These are phyloP conservation scores for Powellomyces hirtus DNA, from an alignment of 192 early-diverging fungal genomes.

Conservation along the genomic window DNA sequence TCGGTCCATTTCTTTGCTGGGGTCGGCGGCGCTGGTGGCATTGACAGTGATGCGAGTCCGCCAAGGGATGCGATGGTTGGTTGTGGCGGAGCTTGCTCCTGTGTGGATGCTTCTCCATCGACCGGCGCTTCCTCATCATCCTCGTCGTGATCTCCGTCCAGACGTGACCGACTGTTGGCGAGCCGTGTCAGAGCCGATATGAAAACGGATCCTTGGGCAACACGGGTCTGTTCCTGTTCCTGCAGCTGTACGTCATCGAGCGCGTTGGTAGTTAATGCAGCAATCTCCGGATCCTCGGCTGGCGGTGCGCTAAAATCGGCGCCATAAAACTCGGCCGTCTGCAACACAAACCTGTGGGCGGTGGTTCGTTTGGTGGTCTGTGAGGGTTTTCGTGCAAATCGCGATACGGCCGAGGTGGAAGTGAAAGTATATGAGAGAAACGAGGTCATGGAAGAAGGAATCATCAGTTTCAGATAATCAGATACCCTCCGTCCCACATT, in stretches of 20 bases:
- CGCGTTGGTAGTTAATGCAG: background rate
- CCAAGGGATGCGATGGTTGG: background rate
- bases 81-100: background rate
- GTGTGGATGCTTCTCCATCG: background rate
- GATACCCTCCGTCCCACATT: background rate
- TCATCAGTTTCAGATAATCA: slow-evolving; percentile 18
- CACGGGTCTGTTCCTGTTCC: slow-evolving; percentile 12
- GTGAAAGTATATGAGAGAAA: slow-evolving; percentile 10
- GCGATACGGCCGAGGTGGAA: background rate
- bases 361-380: slow-evolving; percentile 17
- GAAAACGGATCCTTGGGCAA: slow-evolving; percentile 36
- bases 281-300: slow-evolving; percentile 12
- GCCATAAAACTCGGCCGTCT: slow-evolving; percentile 38
- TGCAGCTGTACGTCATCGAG: slow-evolving; percentile 12
- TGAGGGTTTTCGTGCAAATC: no score
- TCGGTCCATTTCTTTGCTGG: slow-evolving; percentile 5
- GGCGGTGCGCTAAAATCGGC: slow-evolving; percentile 37
- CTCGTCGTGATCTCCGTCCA: background rate
- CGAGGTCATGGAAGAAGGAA: slow-evolving; percentile 16
- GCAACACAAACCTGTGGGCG: slow-evolving; percentile 26
- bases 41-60: background rate
- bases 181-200: slow-evolving; percentile 33
- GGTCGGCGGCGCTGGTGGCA: background rate
- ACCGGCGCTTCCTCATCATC: background rate
- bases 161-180: background rate